phyloP scores from a whole-genome alignment of 371 early-diverging fungal genomes.

The Apophysomyces variabilis region DNA sequence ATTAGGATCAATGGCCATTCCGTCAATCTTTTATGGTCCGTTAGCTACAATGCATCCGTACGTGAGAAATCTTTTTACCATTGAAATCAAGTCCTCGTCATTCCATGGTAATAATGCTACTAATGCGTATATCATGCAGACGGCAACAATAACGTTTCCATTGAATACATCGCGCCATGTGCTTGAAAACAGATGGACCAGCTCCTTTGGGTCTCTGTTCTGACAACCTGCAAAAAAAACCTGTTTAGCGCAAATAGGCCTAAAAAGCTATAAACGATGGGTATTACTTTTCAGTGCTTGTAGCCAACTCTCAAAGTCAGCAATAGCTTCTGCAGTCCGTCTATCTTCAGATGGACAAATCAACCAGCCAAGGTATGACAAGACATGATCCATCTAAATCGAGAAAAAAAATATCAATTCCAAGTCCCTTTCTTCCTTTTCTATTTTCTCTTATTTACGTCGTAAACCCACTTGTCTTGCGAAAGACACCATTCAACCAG shows the following conservation, averaged over 20 bases:
- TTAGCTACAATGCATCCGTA: neutral
- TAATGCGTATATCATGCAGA: neutral
- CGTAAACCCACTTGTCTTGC: neutral
- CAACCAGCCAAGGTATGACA: neutral
- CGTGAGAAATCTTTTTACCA: neutral
- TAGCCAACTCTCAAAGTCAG: neutral
- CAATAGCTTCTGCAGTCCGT: neutral
- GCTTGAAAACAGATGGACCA: neutral
- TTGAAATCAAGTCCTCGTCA: neutral
- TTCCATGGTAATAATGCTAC: neutral
- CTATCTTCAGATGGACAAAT: neutral
- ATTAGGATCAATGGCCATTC: neutral
- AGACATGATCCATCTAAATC: neutral
- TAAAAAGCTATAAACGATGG: neutral
- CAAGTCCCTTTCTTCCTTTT: neutral
- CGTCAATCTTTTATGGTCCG: neutral
- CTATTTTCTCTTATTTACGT: neutral
- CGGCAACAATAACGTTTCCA: neutral
- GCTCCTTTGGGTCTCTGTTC: neutral
- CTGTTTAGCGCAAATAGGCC: neutral
- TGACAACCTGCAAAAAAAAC: neutral
- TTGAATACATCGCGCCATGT: neutral
- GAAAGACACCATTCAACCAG: neutral
- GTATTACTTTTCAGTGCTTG: neutral
- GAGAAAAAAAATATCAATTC: neutral